Conservation (phyloP, 495 filamentous ascomycete genomes). For the Neurospora pannonica region DNA sequence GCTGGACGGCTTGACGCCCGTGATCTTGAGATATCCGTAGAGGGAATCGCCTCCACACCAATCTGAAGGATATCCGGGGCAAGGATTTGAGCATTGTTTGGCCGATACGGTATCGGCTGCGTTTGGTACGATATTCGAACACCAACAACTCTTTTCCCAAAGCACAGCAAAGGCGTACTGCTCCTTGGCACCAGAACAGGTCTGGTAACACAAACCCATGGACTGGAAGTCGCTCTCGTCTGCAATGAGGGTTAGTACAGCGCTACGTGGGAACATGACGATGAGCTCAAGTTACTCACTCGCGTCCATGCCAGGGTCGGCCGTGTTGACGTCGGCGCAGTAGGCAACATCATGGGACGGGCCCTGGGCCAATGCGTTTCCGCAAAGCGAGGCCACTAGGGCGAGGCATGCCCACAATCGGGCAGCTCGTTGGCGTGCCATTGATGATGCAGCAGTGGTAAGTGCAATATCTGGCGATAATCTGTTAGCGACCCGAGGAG, state of each 20-base stretch:
- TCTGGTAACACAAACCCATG: conserved; percentile 33
- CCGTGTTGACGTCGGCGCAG: conserved; percentile 35
- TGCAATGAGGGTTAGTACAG: conserved; percentile 9
- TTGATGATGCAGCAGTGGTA: conserved; percentile 3
- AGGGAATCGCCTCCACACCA: conserved; percentile 29
- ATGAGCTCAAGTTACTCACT: not conserved
- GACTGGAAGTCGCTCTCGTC: conserved; percentile 35
- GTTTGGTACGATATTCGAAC: conserved; percentile 28
- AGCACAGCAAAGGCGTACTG: conserved; percentile 32
- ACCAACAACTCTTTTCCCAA: conserved; percentile 33
- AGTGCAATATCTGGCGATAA: not conserved
- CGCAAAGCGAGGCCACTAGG: conserved; percentile 9
- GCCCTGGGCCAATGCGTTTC: conserved; percentile 3
- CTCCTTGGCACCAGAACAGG: conserved; percentile 16
- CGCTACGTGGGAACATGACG: not conserved
- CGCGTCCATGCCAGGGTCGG: conserved; percentile 3
- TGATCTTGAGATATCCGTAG: conserved; percentile 32
- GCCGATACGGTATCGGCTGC: conserved; percentile 20
- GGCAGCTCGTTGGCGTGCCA: conserved; percentile 14
- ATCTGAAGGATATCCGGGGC: conserved; percentile 34
- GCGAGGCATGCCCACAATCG: conserved; percentile 11
- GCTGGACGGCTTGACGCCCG: conserved; percentile 15
- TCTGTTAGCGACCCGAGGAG: not conserved
- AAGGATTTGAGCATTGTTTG: conserved; percentile 22
- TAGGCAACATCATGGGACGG: conserved; percentile 27